Evolutionary conservation across 345 rosid genomes (phyloP).

Genomic region (Populus deltoides): DNA sequence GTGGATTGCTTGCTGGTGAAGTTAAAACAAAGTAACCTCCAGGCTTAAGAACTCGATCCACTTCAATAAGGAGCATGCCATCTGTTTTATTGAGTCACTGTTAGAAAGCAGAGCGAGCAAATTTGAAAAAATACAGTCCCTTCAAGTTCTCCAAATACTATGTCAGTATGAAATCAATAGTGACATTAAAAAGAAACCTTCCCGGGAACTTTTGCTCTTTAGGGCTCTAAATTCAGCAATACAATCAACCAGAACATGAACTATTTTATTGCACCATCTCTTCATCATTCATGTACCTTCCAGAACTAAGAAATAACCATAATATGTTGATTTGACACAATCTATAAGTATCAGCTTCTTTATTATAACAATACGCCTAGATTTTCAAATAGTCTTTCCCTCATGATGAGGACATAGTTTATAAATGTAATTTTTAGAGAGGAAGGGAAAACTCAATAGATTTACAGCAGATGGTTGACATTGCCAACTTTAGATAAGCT

Average conservation of each 20-base stretch:
- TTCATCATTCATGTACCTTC: neutral
- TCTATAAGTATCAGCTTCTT: neutral
- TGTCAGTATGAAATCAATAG: neutral
- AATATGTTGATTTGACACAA: neutral
- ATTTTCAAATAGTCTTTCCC: neutral
- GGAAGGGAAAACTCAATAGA: neutral
- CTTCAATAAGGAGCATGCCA: slow-evolving; percentile 84
- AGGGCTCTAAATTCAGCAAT: neutral
- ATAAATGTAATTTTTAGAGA: neutral
- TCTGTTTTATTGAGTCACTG: slow-evolving; percentile 42
- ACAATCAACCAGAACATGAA: neutral
- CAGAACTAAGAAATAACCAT: neutral
- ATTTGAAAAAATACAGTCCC: slow-evolving; percentile 5
- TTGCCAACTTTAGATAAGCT: neutral
- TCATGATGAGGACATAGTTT: neutral
- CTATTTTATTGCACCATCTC: neutral
- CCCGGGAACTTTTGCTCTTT: neutral
- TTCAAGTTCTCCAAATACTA: neutral
- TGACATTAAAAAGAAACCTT: neutral
- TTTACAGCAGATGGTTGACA: neutral
- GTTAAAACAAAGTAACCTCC: slow-evolving; percentile 96
- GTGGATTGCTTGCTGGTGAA: slow-evolving; percentile 61
- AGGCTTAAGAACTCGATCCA: slow-evolving; percentile 88
- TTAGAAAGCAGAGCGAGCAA: slow-evolving; percentile 18
- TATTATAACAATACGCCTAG: neutral